These are phyloP conservation scores for Ogataea zsoltii DNA, from an alignment of 805 yeast species.

Conservation along the genomic window DNA sequence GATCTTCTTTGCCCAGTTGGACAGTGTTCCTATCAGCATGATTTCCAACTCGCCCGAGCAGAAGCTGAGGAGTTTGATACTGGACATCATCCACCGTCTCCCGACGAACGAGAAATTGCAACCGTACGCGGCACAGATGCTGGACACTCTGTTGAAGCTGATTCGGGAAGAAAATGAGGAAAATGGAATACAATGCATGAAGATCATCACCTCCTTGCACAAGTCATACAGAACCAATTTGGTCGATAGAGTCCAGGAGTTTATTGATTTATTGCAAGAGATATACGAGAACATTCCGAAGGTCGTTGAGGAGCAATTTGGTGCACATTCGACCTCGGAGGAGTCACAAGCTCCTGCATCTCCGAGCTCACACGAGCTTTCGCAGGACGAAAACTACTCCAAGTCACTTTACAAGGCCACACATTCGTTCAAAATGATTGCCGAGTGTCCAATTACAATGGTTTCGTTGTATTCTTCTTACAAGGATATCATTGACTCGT, in stretches of 20 bases:
- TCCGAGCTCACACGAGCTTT: conserved; percentile 40
- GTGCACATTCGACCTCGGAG: conserved; percentile 20
- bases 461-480: conserved; percentile 89
- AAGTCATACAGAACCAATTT: conserved; percentile 74
- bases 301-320: conserved; percentile 72
- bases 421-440: conserved; percentile 83
- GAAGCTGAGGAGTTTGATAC: conserved; percentile 70
- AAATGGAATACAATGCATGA: conserved; percentile 89
- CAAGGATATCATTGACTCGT: conserved; percentile 67
- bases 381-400: conserved; percentile 41
- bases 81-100: conserved; percentile 79
- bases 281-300: conserved; percentile 79
- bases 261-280: conserved; percentile 70
- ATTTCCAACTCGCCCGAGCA: conserved; percentile 66
- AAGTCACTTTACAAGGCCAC: conserved; percentile 66
- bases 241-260: conserved; percentile 72
- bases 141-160: conserved; percentile 58
- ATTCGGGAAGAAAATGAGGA: conserved; percentile 87
- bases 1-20: conserved; percentile 60
- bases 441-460: conserved; percentile 97
- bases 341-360: conserved; percentile 28
- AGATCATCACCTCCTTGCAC: conserved; percentile 80
- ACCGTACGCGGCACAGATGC: conserved; percentile 61
- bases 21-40: conserved; percentile 73
- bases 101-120: conserved; percentile 81